A percentile compares a stretch with the other conserved stretches of the same genome.
Evolutionary conservation across 2,329 filamentous ascomycete species (phyloP).

Genomic region (Periconia macrospinosa): DNA sequence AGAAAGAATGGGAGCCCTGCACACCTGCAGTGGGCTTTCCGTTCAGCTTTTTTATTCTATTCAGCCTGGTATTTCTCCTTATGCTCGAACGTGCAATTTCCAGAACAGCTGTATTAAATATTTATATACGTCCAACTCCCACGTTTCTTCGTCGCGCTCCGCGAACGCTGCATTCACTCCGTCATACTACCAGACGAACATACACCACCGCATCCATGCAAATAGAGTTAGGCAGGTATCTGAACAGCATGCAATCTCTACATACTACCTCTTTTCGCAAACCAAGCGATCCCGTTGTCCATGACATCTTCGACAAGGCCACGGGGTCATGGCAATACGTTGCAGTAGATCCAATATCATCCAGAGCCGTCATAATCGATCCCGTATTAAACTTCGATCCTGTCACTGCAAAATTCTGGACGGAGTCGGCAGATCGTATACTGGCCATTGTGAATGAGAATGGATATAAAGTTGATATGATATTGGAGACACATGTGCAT

Average conservation of each 20-base stretch:
- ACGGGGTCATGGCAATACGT: conserved; percentile 65
- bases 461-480: conserved; percentile 53
- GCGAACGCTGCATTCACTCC: not conserved
- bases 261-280: not conserved
- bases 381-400: conserved; percentile 62
- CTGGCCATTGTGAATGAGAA: conserved; percentile 49
- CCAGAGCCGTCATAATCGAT: conserved; percentile 61
- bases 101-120: not conserved
- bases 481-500: conserved; percentile 66
- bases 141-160: not conserved
- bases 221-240: not conserved
- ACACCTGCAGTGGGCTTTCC: not conserved
- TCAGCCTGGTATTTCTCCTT: not conserved
- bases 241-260: not conserved
- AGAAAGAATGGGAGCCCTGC: not conserved
- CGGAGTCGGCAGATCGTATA: conserved; percentile 56
- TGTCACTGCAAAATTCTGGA: conserved; percentile 49
- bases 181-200: not conserved
- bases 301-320: conserved; percentile 32
- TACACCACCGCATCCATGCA: not conserved
- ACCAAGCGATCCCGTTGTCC: conserved; percentile 13
- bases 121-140: not conserved
- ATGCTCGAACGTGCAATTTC: not conserved
- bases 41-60: not conserved
- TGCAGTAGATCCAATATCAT: conserved; percentile 57